Percentiles rank a stretch among this genome's conserved stretches.
Evolutionary conservation across 768 basidiomycete species (phyloP).

Genomic region (Suillus hirtellus): DNA sequence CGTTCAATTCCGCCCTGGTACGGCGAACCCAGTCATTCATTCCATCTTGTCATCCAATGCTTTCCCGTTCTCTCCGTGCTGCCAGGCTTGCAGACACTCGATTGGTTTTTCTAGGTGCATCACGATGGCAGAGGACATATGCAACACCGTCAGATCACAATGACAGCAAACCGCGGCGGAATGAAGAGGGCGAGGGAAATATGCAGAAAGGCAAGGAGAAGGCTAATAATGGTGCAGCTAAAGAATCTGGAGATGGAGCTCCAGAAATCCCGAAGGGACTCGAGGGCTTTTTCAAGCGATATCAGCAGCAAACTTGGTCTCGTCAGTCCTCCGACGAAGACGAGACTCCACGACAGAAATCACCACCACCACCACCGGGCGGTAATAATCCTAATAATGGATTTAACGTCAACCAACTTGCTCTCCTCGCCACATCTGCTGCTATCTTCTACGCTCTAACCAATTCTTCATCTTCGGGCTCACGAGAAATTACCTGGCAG

Average conservation of each 20-base stretch:
- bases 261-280: conserved; percentile 62
- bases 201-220: conserved; percentile 36
- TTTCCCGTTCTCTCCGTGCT: conserved; percentile 62
- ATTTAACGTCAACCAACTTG: conserved; percentile 58
- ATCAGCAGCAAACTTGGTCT: conserved; percentile 39
- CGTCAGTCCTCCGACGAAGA: conserved; percentile 32
- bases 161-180: conserved; percentile 19
- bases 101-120: conserved; percentile 34
- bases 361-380: conserved; percentile 54
- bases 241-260: conserved; percentile 28
- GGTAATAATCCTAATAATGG: conserved; percentile 46
- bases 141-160: conserved; percentile 46
- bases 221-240: conserved; percentile 35
- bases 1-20: background rate
- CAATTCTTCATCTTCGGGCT: conserved; percentile 43
- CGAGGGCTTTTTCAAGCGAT: conserved; percentile 79
- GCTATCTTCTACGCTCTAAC: conserved; percentile 68
- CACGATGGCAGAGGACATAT: conserved; percentile 42
- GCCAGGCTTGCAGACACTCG: conserved; percentile 45
- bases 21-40: background rate
- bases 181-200: conserved; percentile 30
- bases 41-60: conserved; percentile 41
- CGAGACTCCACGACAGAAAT: conserved; percentile 38
- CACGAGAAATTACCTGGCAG: conserved; percentile 98
- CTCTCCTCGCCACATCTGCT: conserved; percentile 56